phyloP scores from a whole-genome alignment of 2,329 filamentous ascomycete species.

The Diaporthe sp. region DNA sequence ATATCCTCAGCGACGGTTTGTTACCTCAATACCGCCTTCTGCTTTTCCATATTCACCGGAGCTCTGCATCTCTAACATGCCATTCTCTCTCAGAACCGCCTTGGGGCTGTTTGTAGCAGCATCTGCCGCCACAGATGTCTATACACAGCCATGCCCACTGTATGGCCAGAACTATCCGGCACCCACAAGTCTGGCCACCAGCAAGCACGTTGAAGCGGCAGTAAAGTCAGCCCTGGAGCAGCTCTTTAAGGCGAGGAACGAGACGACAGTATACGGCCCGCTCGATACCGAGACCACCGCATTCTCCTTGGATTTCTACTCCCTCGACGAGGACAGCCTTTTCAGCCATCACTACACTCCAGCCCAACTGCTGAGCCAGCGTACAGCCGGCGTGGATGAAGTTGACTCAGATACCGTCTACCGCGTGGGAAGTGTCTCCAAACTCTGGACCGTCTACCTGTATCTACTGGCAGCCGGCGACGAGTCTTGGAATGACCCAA shows the following conservation, averaged over 20 bases:
- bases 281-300: slow-evolving; percentile 22
- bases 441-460: slow-evolving; percentile 55
- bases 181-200: not conserved
- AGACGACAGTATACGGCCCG: slow-evolving; percentile 2
- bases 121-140: not conserved
- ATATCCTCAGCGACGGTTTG: not conserved
- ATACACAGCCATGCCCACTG: slow-evolving; percentile 22
- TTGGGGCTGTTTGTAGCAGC: not conserved
- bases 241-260: not conserved
- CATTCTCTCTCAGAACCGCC: not conserved
- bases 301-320: slow-evolving; percentile 37
- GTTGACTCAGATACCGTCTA: slow-evolving; percentile 50
- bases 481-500: slow-evolving; percentile 49
- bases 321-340: slow-evolving; percentile 35
- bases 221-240: not conserved
- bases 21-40: not conserved
- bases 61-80: not conserved
- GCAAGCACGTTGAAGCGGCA: slow-evolving; percentile 1
- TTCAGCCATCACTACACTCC: slow-evolving; percentile 42
- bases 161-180: slow-evolving; percentile 23
- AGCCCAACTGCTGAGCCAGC: slow-evolving; percentile 28
- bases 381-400: slow-evolving; percentile 39
- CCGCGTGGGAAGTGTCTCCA: slow-evolving; percentile 55
- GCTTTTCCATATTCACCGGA: too few species aligned
- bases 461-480: slow-evolving; percentile 54